Evolutionary conservation across 371 early-diverging fungal species (phyloP), one percentile per base, ranked within the genome.

Genomic region (Entomophthora muscae): DNA sequence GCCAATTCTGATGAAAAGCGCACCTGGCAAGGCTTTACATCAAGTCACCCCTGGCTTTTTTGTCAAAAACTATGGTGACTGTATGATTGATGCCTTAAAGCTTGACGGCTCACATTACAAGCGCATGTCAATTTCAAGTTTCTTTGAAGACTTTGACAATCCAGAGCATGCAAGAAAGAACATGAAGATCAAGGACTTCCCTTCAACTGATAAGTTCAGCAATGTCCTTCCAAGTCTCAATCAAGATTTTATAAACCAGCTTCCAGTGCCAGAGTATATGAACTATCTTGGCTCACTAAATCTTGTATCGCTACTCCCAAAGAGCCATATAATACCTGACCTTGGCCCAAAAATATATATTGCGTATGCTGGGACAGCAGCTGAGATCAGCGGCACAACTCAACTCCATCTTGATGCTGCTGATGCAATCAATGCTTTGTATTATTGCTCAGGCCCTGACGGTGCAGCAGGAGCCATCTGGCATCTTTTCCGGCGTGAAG

Each of bases 341-440:
- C 73, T 85, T 2, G 84, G 86, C 0, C 88, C 88, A 0, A 88
- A 86, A 67, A 77, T 88, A 79, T 84, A 85, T 66, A 80, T 78
- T 53, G 83, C 86, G 0, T 82, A 81, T 63, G 42, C 42, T 42
- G 42, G 42, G 17, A 42, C 64, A 3, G 2, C 30, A 10, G 52
- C 3, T 22, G 26, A 22, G 2, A 52, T 12, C 5, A 27, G 7
- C 2, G 85, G 86, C 32, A 83, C 85, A 0, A 85, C 86, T 1
- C 80, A 78, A 26, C 69, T 88, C 28, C 84, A 85, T 60, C 74
- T 83, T 61, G 88, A 88, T 64, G 78, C 84, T 75, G 79, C 86
- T 0, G 90, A 86, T 63, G 84, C 86, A 0, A 82, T 86, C 32
- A 88, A 87, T 60, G 70, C 85, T 22, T 82, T 88, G 81, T 73